phyloP scores from a whole-genome alignment of 257 asterid genomes.

The Thymus mandschuricus region DNA sequence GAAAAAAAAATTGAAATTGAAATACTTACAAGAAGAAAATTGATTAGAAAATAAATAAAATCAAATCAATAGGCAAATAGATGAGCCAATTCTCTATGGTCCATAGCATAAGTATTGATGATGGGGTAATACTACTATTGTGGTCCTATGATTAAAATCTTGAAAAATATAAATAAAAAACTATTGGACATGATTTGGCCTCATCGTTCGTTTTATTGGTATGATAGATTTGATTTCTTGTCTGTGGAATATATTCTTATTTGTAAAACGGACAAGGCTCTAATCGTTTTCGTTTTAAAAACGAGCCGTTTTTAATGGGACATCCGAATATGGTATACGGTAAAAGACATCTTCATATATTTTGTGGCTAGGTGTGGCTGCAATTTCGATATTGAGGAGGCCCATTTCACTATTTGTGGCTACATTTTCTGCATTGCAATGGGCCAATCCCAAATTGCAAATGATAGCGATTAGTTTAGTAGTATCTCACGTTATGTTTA shows the following conservation, averaged over 20 bases:
- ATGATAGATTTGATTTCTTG: neutral
- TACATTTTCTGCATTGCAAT: neutral
- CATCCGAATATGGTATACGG: too few species aligned
- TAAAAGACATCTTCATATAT: too few species aligned
- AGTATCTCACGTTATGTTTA: too few species aligned
- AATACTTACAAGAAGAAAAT: too few species aligned
- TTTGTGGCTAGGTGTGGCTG: constrained; percentile 27
- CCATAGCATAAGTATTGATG: neutral
- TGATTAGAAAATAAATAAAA: neutral
- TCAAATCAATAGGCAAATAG: neutral
- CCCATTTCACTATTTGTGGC: constrained; percentile 3
- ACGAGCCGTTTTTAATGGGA: too few species aligned
- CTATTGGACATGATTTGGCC: neutral
- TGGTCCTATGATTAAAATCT: constrained; percentile 18
- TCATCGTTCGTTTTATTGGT: neutral
- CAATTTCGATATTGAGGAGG: neutral
- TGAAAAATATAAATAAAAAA: neutral
- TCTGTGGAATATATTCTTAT: neutral
- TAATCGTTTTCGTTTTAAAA: too few species aligned
- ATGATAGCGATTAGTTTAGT: neutral
- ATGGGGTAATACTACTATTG: neutral
- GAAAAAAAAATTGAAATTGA: neutral
- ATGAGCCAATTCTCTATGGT: neutral
- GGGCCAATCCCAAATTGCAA: neutral
- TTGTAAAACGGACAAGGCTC: neutral